Evolutionary conservation across 2,329 filamentous ascomycete species (phyloP).

Genomic region (Diaporthe destruens): DNA sequence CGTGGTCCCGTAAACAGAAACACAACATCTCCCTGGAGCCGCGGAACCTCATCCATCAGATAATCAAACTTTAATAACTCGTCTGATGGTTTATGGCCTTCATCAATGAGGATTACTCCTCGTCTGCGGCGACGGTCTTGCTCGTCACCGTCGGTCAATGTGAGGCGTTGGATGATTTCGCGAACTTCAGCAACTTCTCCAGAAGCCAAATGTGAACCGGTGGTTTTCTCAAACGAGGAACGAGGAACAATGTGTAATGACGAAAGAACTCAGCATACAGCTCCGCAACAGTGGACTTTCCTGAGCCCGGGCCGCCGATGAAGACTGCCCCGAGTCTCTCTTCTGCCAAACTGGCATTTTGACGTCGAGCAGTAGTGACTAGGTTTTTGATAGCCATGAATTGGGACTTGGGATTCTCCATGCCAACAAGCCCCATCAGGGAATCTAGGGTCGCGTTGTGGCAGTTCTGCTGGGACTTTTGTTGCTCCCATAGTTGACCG

Average conservation of each 20-base stretch:
- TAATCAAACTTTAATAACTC: neutral
- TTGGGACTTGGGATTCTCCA: neutral
- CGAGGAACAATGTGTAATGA: neutral
- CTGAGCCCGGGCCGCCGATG: neutral
- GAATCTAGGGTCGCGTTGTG: neutral
- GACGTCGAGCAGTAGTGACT: neutral
- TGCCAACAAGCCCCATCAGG: neutral
- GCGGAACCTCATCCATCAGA: neutral
- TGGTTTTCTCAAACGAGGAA: neutral
- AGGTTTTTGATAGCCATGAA: neutral
- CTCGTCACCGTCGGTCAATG: accelerated
- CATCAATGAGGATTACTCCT: neutral
- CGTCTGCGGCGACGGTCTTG: neutral
- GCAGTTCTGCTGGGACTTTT: neutral
- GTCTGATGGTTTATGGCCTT: neutral
- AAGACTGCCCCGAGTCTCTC: neutral
- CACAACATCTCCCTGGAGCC: neutral
- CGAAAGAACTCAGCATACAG: neutral
- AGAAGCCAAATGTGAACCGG: neutral
- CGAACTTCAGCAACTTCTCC: neutral
- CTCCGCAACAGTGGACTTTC: neutral
- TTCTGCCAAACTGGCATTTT: neutral
- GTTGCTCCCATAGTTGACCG: neutral
- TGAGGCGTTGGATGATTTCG: neutral
- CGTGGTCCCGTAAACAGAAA: neutral